These are phyloP conservation scores for Eucalyptus curtisii DNA, from an alignment of 345 rosid species.

Conservation along the genomic window DNA sequence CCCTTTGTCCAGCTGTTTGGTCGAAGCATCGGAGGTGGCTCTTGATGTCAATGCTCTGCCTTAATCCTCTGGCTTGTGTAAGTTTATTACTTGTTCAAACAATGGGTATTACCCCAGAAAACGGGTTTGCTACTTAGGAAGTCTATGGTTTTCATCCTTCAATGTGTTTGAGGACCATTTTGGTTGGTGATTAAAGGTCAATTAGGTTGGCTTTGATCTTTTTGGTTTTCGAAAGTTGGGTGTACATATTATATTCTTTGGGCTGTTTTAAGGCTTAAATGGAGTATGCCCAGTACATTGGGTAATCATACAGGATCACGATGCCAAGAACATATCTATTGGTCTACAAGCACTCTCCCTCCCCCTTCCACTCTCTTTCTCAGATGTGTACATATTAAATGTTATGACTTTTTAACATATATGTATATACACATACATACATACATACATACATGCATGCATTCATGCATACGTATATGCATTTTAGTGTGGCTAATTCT, in stretches of 20 bases:
- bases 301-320: neutral
- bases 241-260: neutral
- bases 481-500: neutral
- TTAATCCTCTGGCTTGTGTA: slow-evolving; percentile 88
- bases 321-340: neutral
- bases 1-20: slow-evolving; percentile 96
- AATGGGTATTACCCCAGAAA: neutral
- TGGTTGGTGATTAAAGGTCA: neutral
- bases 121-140: neutral
- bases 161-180: neutral
- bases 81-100: slow-evolving; percentile 6
- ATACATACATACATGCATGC: too few relatives aligned
- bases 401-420: neutral
- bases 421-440: neutral
- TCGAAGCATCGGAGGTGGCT: slow-evolving; percentile 98
- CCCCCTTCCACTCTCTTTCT: neutral
- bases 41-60: slow-evolving; percentile 94
- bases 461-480: neutral
- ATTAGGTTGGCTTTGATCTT: neutral
- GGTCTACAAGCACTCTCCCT: neutral
- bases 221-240: neutral
- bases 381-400: neutral
- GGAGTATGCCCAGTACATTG: neutral
- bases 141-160: neutral
- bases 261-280: neutral